Base-by-base conservation (phyloP, 768 basidiomycete species). In the Naganishia friedmannii region DNA sequence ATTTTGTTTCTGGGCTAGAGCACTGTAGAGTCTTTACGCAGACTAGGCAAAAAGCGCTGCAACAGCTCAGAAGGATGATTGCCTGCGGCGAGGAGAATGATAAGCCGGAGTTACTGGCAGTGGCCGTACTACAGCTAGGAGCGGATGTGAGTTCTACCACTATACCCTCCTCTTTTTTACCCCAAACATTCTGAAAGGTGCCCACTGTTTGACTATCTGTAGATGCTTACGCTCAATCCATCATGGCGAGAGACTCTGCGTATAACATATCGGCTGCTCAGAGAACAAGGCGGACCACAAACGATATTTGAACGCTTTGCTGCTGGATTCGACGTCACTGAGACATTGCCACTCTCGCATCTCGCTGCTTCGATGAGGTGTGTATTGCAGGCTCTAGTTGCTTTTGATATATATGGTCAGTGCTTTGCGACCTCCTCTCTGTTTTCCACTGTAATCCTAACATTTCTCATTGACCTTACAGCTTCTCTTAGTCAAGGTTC, bases 151-250 rank as follows among this genome's bases (percentile, higher is more conserved):
- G 60, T 23, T 15, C 13, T 2, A 37, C 4, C 12, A 4, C 34
- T 37, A 37, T 9, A 26, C 23, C 19, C 21, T 6, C 13, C n/a
- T 58, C 10, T 34, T 23, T 39, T 8, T 3, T 34, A 7, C 9
- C 3, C 34, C 13, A 57, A 34, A 57, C 31, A 57, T 46, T 8
- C 45, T 46, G 21, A n/a, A n/a, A n/a, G n/a, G n/a, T n/a, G n/a
- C n/a, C n/a, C n/a, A n/a, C n/a, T n/a, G n/a, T n/a, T 51, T 23
- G n/a, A 42, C 29, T 26, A 29, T 32, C 34, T 7, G 12, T 17
- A 63, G 60, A 63, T 63, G 60, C 60, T 63, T 3, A 63, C 60
- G 21, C 60, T 46, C 42, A 45, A 63, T 45, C 60, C 39, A n/a
- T 34, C 60, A 19, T 63, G 39, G 37, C 37, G 60, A 21, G 60